Conservation (phyloP, 768 basidiomycete species). For the Tylopilus intermedius region DNA sequence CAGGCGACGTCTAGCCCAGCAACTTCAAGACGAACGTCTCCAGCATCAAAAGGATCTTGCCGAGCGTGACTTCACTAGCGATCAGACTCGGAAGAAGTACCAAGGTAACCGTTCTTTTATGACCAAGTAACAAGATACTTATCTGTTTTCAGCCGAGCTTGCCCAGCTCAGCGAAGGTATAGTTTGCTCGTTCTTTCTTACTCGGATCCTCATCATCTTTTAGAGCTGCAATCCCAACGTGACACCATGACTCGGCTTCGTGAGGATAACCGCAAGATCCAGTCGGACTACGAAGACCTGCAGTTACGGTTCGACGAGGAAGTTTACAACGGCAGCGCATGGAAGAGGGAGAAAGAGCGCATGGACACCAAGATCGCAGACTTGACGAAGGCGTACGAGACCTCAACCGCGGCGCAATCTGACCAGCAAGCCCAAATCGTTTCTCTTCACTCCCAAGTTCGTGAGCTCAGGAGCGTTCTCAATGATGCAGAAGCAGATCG, state of each 20-base stretch:
- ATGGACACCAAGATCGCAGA: slow-evolving; percentile 79
- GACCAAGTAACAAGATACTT: slow-evolving; percentile 4
- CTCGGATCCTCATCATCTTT: slow-evolving; percentile 5
- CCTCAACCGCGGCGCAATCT: slow-evolving; percentile 62
- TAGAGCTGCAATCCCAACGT: slow-evolving; percentile 74
- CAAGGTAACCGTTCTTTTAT: slow-evolving; percentile 47
- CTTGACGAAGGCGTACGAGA: slow-evolving; percentile 69
- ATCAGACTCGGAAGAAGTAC: slow-evolving; percentile 83
- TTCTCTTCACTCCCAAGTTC: slow-evolving; percentile 78
- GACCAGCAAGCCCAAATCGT: slow-evolving; percentile 86
- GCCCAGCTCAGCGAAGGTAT: slow-evolving; percentile 76
- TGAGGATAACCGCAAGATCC: slow-evolving; percentile 74
- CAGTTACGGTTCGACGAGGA: slow-evolving; percentile 75
- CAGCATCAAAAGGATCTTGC: slow-evolving; percentile 76
- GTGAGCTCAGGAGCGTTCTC: slow-evolving; percentile 72
- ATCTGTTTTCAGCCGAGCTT: slow-evolving; percentile 52
- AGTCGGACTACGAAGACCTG: slow-evolving; percentile 71
- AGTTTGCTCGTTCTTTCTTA: slow-evolving; percentile 3
- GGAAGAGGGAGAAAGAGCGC: slow-evolving; percentile 86
- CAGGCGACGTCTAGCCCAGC: slow-evolving; percentile 64
- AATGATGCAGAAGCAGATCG: slow-evolving; percentile 86
- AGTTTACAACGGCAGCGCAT: slow-evolving; percentile 68
- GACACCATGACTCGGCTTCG: slow-evolving; percentile 71
- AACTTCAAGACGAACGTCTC: slow-evolving; percentile 73
- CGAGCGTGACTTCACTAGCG: slow-evolving; percentile 70